Conservation (phyloP, 2,329 filamentous ascomycete species). For the Harringtonia lauricola region DNA sequence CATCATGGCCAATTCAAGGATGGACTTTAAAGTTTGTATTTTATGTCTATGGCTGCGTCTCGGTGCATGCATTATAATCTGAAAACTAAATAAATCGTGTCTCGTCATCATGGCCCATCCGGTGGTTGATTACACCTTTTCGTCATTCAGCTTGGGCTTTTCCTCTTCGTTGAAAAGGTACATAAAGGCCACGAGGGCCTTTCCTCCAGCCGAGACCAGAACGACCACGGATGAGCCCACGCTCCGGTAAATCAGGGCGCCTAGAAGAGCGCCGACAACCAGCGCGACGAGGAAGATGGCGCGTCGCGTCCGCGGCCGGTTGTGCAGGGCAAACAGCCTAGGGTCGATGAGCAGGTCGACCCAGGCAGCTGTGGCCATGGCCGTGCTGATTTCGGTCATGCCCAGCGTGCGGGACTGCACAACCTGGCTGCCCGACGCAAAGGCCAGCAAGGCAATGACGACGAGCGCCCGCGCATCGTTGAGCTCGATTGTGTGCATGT, state of each 20-base stretch:
- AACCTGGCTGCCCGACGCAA: conserved; percentile 47
- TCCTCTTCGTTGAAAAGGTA: conserved; percentile 31
- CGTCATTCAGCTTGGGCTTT: conserved; percentile 10
- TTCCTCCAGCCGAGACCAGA: conserved; percentile 31
- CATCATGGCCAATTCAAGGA: too few relatives aligned
- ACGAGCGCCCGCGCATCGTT: conserved; percentile 27
- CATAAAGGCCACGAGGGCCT: conserved; percentile 31
- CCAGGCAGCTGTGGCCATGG: conserved; percentile 54
- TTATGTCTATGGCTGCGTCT: too few relatives aligned
- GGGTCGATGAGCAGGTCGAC: conserved; percentile 48
- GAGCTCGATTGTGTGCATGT: conserved; percentile 23
- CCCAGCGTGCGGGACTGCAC: conserved; percentile 41
- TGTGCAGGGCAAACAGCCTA: conserved; percentile 31
- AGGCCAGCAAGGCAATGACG: conserved; percentile 40
- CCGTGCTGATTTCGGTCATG: conserved; percentile 51
- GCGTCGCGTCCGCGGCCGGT: conserved; percentile 38
- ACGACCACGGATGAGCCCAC: conserved; percentile 31
- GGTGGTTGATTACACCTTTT: conserved; percentile 1
- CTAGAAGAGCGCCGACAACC: conserved; percentile 35
- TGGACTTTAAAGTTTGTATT: too few relatives aligned
- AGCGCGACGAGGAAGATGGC: conserved; percentile 37
- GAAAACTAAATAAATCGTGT: background rate
- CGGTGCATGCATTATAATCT: too few relatives aligned
- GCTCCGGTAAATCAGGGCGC: conserved; percentile 35
- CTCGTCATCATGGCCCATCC: background rate